Conservation (phyloP, 331 rosid genomes). For the Malus hybrid region DNA sequence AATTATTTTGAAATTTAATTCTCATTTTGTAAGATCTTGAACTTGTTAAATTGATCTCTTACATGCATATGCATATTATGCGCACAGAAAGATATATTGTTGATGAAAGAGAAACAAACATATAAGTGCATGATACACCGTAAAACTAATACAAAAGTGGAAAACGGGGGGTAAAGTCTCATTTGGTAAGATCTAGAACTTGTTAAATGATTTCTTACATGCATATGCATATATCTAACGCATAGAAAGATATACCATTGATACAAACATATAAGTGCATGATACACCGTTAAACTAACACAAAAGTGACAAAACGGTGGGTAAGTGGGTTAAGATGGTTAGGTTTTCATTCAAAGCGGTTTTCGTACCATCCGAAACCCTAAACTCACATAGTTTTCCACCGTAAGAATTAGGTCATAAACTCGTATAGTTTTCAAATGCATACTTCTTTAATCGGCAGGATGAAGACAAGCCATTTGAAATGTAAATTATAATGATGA, state of each 20-base stretch:
- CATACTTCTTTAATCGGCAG: background rate
- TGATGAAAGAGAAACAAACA: too few relatives aligned
- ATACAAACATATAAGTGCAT: background rate
- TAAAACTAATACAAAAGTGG: too few relatives aligned
- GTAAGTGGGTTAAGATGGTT: background rate
- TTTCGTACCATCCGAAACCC: background rate
- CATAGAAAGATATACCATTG: too few relatives aligned
- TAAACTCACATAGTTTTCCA: background rate
- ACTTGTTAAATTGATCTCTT: background rate
- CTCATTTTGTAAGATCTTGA: too few relatives aligned
- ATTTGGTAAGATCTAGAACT: too few relatives aligned
- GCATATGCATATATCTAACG: too few relatives aligned
- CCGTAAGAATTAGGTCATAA: background rate
- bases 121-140: too few relatives aligned
- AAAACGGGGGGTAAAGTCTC: too few relatives aligned
- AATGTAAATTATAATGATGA: background rate
- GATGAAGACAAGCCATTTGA: conserved; percentile 6
- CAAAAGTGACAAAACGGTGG: background rate
- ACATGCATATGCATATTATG: background rate
- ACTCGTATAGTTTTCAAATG: background rate
- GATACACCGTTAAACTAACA: background rate
- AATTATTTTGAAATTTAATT: too few relatives aligned
- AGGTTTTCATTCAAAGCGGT: background rate
- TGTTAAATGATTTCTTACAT: too few relatives aligned
- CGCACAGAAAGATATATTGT: background rate